These are phyloP conservation scores for Eucalyptus cloeziana DNA, from an alignment of 345 rosid genomes.

Conservation along the genomic window DNA sequence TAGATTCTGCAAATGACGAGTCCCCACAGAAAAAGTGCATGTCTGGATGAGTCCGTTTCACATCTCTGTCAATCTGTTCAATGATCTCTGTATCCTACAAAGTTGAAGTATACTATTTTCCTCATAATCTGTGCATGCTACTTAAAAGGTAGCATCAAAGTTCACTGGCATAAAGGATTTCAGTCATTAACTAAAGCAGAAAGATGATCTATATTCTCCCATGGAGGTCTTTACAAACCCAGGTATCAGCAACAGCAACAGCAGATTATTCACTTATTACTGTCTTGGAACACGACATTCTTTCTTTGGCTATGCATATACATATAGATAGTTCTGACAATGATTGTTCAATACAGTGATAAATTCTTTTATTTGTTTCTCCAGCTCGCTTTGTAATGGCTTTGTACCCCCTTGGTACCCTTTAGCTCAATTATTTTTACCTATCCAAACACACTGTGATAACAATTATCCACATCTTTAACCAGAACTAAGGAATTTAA, in stretches of 20 bases:
- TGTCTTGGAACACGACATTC: not conserved
- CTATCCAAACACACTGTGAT: not conserved
- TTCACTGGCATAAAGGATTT: not conserved
- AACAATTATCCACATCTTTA: not conserved
- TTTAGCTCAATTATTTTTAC: not conserved
- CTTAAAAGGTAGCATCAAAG: not conserved
- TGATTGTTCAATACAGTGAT: not conserved
- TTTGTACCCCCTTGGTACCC: not conserved
- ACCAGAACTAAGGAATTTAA: not conserved
- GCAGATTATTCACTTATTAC: not conserved
- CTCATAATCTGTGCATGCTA: not conserved
- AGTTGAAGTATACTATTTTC: not conserved
- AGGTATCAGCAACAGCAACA: not conserved
- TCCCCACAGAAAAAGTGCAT: conserved; percentile 92
- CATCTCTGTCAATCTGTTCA: conserved; percentile 96
- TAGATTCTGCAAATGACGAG: conserved; percentile 57
- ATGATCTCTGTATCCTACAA: conserved; percentile 75
- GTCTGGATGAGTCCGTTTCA: conserved; percentile 95
- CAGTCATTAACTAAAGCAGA: not conserved
- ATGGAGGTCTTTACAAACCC: not conserved
- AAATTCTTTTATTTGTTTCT: not conserved
- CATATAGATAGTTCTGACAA: not conserved
- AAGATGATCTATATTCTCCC: not conserved
- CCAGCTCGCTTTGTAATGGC: not conserved
- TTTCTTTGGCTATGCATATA: not conserved